A percentile compares a stretch with the other conserved stretches of the same genome.
phyloP scores from a whole-genome alignment of 208 protist genomes.

The Entamoeba nuttalli region DNA sequence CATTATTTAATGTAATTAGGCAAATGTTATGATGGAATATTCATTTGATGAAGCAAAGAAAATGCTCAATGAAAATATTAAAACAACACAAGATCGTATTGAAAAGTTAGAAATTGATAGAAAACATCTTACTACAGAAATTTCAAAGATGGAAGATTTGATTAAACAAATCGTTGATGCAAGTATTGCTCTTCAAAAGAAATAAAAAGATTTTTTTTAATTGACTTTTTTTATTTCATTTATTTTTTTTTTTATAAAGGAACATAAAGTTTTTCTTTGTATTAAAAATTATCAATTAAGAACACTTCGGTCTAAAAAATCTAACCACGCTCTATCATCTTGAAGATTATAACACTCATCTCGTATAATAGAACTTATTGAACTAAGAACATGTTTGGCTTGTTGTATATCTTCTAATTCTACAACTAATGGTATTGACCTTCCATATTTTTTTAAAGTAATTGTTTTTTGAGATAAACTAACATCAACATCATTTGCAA shows the following conservation, averaged over 20 bases:
- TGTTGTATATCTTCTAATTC: neutral
- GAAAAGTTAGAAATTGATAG: neutral
- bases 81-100: neutral
- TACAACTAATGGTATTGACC: neutral
- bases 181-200: neutral
- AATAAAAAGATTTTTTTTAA: neutral
- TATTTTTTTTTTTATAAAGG: no score
- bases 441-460: neutral
- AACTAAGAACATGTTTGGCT: no score
- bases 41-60: neutral
- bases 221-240: no score
- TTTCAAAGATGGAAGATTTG: neutral
- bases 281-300: no score
- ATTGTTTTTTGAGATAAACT: neutral
- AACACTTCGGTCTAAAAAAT: neutral
- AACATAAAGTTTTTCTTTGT: no score
- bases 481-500: neutral
- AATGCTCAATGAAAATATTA: neutral
- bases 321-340: neutral
- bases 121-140: neutral
- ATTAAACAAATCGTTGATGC: neutral
- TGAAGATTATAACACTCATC: neutral
- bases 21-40: neutral
- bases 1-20: neutral
- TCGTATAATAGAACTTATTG: neutral